phyloP scores from a whole-genome alignment of 768 basidiomycete species.

The Serendipita sp. region DNA sequence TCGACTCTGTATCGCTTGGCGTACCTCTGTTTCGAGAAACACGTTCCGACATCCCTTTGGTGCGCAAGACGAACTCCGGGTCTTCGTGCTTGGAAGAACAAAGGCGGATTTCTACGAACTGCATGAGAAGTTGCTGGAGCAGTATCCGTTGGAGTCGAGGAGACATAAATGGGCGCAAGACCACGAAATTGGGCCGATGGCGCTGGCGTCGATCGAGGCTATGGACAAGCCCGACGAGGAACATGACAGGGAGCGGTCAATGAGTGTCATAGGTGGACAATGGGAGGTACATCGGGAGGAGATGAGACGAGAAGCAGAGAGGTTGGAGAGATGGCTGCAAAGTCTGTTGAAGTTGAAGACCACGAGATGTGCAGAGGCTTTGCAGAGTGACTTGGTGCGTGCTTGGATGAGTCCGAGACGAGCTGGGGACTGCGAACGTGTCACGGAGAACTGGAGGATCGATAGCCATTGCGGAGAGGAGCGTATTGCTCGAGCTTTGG shows the following conservation, averaged over 20 bases:
- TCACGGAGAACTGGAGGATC: background rate
- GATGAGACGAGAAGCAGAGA: background rate
- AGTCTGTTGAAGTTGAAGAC: background rate
- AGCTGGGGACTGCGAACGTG: background rate
- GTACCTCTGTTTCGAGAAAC: background rate
- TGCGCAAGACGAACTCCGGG: background rate
- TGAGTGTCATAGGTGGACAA: background rate
- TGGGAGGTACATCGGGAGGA: background rate
- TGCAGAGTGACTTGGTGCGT: background rate
- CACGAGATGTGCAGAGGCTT: background rate
- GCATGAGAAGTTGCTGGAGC: background rate
- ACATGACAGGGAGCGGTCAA: background rate
- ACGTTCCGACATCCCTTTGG: background rate
- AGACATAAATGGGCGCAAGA: background rate
- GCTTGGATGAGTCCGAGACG: background rate
- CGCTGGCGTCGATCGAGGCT: background rate
- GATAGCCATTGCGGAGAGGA: background rate
- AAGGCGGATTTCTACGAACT: background rate
- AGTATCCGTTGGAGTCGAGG: background rate
- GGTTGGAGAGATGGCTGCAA: background rate
- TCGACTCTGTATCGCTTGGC: conserved; percentile 1
- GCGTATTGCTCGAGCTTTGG: background rate
- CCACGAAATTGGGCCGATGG: background rate
- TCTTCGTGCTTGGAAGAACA: background rate
- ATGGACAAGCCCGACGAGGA: background rate